A percentile compares a stretch with the other conserved stretches of the same genome.
Evolutionary conservation across 345 rosid species (phyloP).

Genomic region (Salix dunnii): DNA sequence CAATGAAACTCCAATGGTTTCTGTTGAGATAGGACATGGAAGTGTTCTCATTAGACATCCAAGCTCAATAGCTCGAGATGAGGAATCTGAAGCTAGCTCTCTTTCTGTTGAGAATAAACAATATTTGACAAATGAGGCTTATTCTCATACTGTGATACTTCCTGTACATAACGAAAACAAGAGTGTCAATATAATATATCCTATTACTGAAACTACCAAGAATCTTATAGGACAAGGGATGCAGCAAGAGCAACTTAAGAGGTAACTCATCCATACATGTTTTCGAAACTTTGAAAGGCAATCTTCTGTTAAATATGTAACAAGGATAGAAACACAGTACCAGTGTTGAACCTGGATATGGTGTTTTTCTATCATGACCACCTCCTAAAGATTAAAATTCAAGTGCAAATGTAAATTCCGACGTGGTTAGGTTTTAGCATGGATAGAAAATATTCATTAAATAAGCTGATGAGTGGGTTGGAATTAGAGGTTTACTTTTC

Average conservation of each 20-base stretch:
- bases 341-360: neutral
- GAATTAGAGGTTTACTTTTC: neutral
- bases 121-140: slow-evolving; percentile 48
- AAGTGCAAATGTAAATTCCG: neutral
- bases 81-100: slow-evolving; percentile 97
- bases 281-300: neutral
- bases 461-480: slow-evolving; percentile 7
- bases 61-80: slow-evolving; percentile 75
- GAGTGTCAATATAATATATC: slow-evolving; percentile 28
- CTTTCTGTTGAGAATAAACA: slow-evolving; percentile 77
- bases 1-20: slow-evolving; percentile 84
- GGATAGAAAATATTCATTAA: neutral
- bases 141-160: slow-evolving; percentile 46
- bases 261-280: slow-evolving; percentile 36
- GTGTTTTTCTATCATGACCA: neutral
- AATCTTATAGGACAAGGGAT: slow-evolving; percentile 38
- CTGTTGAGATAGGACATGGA: slow-evolving; percentile 97
- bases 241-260: slow-evolving; percentile 57
- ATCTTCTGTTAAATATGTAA: neutral
- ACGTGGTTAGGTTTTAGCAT: neutral
- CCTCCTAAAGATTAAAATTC: slow-evolving; percentile 1
- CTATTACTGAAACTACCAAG: slow-evolving; percentile 35
- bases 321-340: neutral
- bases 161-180: slow-evolving; percentile 41
- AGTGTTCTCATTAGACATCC: slow-evolving; percentile 86